phyloP scores from a whole-genome alignment of 2,329 filamentous ascomycete species.

The Talaromyces piceae region DNA sequence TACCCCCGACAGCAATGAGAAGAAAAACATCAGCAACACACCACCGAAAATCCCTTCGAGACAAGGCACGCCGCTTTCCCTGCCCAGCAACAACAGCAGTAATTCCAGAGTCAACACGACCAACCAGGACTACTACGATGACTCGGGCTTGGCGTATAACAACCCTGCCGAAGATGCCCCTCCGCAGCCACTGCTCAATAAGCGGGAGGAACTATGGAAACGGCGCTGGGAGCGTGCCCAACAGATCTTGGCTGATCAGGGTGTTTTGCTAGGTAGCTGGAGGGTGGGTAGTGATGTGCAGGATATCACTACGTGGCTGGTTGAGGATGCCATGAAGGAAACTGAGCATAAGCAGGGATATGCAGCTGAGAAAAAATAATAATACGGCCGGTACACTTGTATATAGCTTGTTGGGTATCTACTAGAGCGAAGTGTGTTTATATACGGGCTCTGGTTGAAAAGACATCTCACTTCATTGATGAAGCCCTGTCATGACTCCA shows the following conservation, averaged over 20 bases:
- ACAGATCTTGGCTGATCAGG: slow-evolving; percentile 34
- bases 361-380: slow-evolving; percentile 1
- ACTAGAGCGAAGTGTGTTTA: too few relatives aligned
- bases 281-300: slow-evolving; percentile 39
- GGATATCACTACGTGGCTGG: slow-evolving; percentile 37
- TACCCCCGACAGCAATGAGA: background rate
- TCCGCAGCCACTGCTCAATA: slow-evolving; percentile 32
- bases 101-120: background rate
- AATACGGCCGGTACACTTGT: background rate
- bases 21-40: slow-evolving; percentile 10
- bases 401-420: background rate
- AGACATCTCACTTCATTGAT: too few relatives aligned
- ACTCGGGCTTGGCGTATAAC: slow-evolving; percentile 10
- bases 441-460: too few relatives aligned
- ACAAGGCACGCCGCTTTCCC: slow-evolving; percentile 16
- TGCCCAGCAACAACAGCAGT: slow-evolving; percentile 14
- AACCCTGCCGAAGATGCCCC: slow-evolving; percentile 14
- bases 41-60: slow-evolving; percentile 5
- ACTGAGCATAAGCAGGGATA: slow-evolving; percentile 6
- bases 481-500: too few relatives aligned
- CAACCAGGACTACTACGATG: slow-evolving; percentile 13
- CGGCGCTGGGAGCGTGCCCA: slow-evolving; percentile 41
- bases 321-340: slow-evolving; percentile 32
- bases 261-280: slow-evolving; percentile 40
- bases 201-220: slow-evolving; percentile 43